phyloP scores from a whole-genome alignment of 148 eudicot genomes.

The Heliosperma pusillum region DNA sequence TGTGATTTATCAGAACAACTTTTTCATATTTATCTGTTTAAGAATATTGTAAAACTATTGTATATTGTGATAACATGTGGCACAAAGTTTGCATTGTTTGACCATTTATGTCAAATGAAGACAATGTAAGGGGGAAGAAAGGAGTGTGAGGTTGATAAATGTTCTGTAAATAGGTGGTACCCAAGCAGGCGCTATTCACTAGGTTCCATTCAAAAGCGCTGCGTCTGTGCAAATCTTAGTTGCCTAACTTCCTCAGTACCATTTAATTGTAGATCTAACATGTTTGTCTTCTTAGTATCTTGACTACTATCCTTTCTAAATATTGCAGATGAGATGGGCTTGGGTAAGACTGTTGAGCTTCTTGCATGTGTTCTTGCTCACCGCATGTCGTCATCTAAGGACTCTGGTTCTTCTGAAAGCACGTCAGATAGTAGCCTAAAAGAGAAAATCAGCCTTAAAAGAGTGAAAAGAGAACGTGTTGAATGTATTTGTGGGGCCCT shows the following conservation, averaged over 20 bases:
- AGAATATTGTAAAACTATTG: neutral
- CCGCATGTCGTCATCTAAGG: slow-evolving; percentile 55
- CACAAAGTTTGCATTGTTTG: neutral
- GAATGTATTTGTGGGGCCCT: slow-evolving; percentile 96
- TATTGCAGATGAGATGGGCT: slow-evolving; percentile 91
- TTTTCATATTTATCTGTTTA: neutral
- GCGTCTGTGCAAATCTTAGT: neutral
- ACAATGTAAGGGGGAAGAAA: neutral
- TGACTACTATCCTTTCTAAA: slow-evolving; percentile 22
- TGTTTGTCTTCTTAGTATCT: neutral
- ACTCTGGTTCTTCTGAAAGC: slow-evolving; percentile 26
- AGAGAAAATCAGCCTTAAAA: slow-evolving; percentile 42
- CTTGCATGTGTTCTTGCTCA: slow-evolving; percentile 86
- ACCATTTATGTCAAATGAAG: neutral
- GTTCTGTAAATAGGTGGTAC: neutral
- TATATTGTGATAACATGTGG: neutral
- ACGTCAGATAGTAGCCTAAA: slow-evolving; percentile 25
- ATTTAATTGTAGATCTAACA: neutral
- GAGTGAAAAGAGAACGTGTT: slow-evolving; percentile 87
- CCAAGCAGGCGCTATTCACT: neutral
- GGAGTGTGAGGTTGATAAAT: neutral
- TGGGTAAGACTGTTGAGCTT: slow-evolving; percentile 96
- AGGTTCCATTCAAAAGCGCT: neutral
- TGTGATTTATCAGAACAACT: neutral
- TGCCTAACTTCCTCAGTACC: neutral